A percentile compares a stretch with the other conserved stretches of the same genome.
phyloP scores from a whole-genome alignment of 2,329 filamentous ascomycete genomes.

The Penicillium sp. region DNA sequence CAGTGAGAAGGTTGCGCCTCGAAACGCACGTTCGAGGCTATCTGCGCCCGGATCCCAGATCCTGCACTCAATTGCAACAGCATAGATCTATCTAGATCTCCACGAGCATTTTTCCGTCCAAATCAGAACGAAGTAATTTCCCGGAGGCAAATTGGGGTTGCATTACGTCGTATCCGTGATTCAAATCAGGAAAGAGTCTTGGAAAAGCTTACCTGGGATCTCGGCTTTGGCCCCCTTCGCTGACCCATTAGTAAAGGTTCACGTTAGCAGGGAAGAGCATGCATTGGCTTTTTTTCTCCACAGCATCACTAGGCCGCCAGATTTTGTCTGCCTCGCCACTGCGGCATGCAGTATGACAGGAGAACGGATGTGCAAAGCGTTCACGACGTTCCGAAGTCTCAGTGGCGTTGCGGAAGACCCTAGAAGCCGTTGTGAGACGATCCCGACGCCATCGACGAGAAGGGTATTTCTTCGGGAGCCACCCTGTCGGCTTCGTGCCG shows the following conservation, averaged over 20 bases:
- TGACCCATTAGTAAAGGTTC: not conserved
- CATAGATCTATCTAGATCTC: constrained; percentile 22
- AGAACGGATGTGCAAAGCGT: constrained; percentile 21
- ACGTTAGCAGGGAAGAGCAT: not conserved
- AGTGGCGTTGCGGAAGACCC: constrained; percentile 12
- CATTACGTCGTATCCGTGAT: constrained; percentile 24
- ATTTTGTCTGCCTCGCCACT: constrained; percentile 6
- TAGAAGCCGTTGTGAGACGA: constrained; percentile 8
- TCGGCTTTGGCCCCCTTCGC: not conserved
- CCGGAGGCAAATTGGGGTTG: constrained; percentile 23
- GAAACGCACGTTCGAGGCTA: constrained; percentile 3
- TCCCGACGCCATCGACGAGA: constrained; percentile 14
- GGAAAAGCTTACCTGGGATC: constrained; percentile 14
- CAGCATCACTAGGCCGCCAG: constrained; percentile 14
- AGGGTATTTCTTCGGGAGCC: constrained; percentile 14
- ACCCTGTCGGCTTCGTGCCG: constrained; percentile 16
- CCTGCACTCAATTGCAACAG: constrained; percentile 13
- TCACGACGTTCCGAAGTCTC: constrained; percentile 15
- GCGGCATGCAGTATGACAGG: constrained; percentile 16
- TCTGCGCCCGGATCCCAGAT: constrained; percentile 11
- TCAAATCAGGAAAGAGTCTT: constrained; percentile 20
- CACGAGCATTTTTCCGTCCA: constrained; percentile 1
- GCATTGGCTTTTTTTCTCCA: not conserved
- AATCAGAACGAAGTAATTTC: constrained; percentile 12
- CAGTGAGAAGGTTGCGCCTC: constrained; percentile 12